A percentile compares a stretch with the other conserved stretches of the same genome.
These are phyloP conservation scores for Mallotus japonicus DNA, from an alignment of 441 rosid genomes.

Conservation along the genomic window DNA sequence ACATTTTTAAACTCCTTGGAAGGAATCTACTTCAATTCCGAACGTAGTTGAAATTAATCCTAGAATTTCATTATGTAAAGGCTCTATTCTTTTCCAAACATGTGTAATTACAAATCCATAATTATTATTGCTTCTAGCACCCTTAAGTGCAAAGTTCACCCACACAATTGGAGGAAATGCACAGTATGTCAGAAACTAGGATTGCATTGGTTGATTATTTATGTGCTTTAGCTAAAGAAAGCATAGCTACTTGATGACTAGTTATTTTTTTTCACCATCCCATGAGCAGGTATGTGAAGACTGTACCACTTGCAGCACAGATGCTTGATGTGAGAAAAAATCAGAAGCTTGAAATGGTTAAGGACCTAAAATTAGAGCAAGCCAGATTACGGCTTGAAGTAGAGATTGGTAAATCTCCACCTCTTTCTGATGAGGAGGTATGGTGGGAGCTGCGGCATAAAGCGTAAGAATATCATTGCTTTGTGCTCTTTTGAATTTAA, in stretches of 20 bases:
- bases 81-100: too few relatives aligned
- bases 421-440: conserved; percentile 86
- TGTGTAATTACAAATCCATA: neutral
- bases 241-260: neutral
- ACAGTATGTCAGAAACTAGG: neutral
- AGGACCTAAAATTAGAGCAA: conserved; percentile 63
- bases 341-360: conserved; percentile 89
- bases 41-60: neutral
- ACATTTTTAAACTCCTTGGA: neutral
- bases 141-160: neutral
- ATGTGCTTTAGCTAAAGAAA: neutral
- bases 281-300: conserved; percentile 72
- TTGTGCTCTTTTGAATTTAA: conserved; percentile 7
- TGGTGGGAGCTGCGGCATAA: conserved; percentile 91
- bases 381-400: conserved; percentile 81
- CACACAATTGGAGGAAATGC: neutral
- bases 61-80: neutral
- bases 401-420: conserved; percentile 93
- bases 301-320: conserved; percentile 92
- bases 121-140: neutral
- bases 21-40: neutral
- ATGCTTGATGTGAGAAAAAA: conserved; percentile 73
- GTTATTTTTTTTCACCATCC: neutral
- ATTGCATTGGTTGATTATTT: neutral
- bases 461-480: conserved; percentile 61